Percentiles rank a stretch among this genome's conserved stretches.
These are phyloP conservation scores for Fusarium coffeatum DNA, from an alignment of 2,329 filamentous ascomycete genomes.

Conservation along the genomic window DNA sequence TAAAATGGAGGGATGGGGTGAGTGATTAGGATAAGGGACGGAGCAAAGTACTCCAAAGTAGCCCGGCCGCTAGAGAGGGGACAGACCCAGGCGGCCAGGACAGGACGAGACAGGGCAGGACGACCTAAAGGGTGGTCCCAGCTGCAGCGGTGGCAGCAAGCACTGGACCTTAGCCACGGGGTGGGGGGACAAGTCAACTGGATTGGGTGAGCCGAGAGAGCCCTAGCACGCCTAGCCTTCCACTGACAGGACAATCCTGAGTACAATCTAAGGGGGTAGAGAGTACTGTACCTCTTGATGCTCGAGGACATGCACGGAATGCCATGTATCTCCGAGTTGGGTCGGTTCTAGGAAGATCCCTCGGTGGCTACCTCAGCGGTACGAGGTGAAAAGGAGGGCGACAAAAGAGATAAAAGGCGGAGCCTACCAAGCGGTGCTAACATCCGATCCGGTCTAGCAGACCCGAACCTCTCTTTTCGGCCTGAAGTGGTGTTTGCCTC, in stretches of 20 bases:
- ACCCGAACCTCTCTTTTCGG: constrained; percentile 24
- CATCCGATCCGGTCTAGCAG: constrained; percentile 28
- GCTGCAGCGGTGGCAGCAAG: constrained; percentile 33
- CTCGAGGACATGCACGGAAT: constrained; percentile 13
- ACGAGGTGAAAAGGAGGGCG: constrained; percentile 38
- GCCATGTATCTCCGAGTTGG: constrained; percentile 32
- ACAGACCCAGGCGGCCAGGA: constrained; percentile 18
- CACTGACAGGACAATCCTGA: constrained; percentile 25
- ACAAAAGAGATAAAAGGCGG: constrained; percentile 42
- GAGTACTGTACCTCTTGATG: not conserved
- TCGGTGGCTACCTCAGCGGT: constrained; percentile 30
- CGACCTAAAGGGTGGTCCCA: constrained; percentile 30
- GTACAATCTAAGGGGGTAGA: not conserved
- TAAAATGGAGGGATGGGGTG: constrained; percentile 17
- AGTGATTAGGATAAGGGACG: constrained; percentile 28
- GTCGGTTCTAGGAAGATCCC: constrained; percentile 32
- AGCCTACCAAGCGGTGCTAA: constrained; percentile 32
- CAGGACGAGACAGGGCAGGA: constrained; percentile 7
- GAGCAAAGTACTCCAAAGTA: constrained; percentile 33
- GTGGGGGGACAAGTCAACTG: constrained; percentile 13
- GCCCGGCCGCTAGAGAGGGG: constrained; percentile 18
- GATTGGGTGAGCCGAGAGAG: constrained; percentile 9
- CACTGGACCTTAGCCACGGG: constrained; percentile 27
- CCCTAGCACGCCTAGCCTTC: constrained; percentile 28
- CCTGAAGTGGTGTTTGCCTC: constrained; percentile 10